phyloP scores from a whole-genome alignment of 2,329 filamentous ascomycete species.

The Exophiala phaeomuriformis region DNA sequence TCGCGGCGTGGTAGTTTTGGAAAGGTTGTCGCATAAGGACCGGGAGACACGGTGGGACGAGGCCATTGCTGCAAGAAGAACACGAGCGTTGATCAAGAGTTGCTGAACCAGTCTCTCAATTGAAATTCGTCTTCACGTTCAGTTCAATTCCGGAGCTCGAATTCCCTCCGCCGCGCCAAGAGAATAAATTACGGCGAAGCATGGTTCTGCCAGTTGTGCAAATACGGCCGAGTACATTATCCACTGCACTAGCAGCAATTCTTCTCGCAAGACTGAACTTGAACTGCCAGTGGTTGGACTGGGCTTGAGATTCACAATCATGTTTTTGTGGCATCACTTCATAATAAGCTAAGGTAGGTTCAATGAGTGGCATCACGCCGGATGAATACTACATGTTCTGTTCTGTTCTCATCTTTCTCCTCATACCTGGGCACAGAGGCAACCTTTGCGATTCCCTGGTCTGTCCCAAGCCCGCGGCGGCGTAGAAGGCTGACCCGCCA shows the following conservation, averaged over 20 bases:
- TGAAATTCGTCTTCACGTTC: not conserved
- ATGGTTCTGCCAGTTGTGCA: not conserved
- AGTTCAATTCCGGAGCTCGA: not conserved
- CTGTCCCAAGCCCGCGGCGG: no score
- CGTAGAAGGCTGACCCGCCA: no score
- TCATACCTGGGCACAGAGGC: no score
- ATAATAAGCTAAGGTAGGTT: no score
- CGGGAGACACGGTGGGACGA: constrained; percentile 7
- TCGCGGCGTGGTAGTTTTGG: not conserved
- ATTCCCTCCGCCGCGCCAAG: not conserved
- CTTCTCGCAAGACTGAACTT: no score
- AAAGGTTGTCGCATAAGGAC: constrained; percentile 8
- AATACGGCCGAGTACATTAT: not conserved
- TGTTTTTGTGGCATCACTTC: no score
- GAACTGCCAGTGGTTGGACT: no score
- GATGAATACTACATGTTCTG: no score
- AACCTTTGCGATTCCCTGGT: no score
- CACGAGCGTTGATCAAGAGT: not conserved
- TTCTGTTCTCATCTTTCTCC: no score
- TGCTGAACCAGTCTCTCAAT: not conserved
- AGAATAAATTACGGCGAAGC: not conserved
- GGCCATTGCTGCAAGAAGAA: not conserved
- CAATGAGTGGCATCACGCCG: no score
- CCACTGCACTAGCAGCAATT: not conserved
- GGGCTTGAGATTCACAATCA: no score